These are phyloP conservation scores for Porogramme epimiltina DNA, from an alignment of 1,284 basidiomycete genomes.

Conservation along the genomic window DNA sequence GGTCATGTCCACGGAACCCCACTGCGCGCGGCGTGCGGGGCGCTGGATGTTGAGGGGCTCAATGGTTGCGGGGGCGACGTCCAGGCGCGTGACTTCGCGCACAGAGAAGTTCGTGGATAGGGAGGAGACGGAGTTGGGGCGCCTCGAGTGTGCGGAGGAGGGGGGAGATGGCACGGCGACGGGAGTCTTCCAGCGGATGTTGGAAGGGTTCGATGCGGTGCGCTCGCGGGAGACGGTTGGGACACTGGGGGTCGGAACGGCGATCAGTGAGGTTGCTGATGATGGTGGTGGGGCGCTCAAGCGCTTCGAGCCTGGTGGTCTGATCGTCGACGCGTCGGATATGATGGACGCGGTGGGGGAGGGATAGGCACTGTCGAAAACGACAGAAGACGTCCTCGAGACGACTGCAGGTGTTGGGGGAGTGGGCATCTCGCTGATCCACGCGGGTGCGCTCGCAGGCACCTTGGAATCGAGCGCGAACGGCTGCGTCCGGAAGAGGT, in stretches of 20 bases:
- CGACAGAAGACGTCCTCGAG: not conserved
- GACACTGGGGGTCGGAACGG: conserved; percentile 1
- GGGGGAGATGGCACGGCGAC: not conserved
- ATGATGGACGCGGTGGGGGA: not conserved
- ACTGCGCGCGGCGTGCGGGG: not conserved
- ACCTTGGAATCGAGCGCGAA: conserved; percentile 16
- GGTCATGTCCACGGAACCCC: conserved; percentile 7
- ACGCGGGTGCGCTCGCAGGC: conserved; percentile 15
- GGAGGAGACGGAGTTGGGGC: conserved; percentile 13
- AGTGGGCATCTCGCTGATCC: conserved; percentile 12
- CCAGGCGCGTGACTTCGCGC: not conserved
- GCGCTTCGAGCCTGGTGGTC: not conserved
- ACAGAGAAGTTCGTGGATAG: conserved; percentile 14
- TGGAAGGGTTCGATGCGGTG: conserved; percentile 8
- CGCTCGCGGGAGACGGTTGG: conserved; percentile 4
- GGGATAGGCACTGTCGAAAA: not conserved
- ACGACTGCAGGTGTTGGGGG: conserved; percentile 11
- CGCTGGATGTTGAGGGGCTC: conserved; percentile 13
- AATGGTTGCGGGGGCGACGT: not conserved
- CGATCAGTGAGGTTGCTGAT: conserved; percentile 2
- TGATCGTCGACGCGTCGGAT: conserved; percentile 1
- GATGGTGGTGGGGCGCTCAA: not conserved
- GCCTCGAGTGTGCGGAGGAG: not conserved
- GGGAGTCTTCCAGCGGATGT: conserved; percentile 14
- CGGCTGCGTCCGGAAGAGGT: conserved; percentile 20